Conservation (phyloP, 2,329 filamentous ascomycete species). For the Aspergillus viridinutans region DNA sequence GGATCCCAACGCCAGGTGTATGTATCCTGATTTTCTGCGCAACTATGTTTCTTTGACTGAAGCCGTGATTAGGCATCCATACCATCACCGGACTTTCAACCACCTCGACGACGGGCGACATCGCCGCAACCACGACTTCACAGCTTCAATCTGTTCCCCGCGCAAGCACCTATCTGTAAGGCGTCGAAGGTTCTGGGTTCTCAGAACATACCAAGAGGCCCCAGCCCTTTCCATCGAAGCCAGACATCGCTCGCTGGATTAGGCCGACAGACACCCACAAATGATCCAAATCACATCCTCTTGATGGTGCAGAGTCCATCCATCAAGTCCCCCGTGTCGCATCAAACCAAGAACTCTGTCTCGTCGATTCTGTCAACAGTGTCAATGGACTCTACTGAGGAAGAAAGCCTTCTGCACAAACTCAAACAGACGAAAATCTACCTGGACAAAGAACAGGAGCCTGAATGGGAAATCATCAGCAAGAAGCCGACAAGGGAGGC, state of each 20-base stretch:
- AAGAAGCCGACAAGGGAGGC: slow-evolving; percentile 6
- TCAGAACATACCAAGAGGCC: slow-evolving; percentile 27
- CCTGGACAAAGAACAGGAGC: slow-evolving; percentile 15
- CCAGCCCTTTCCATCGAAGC: slow-evolving; percentile 22
- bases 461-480: slow-evolving; percentile 21
- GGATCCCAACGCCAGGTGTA: slow-evolving; percentile 47
- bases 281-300: slow-evolving; percentile 7
- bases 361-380: slow-evolving; percentile 16
- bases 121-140: slow-evolving; percentile 35
- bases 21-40: slow-evolving; percentile 11
- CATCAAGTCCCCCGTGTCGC: slow-evolving; percentile 1
- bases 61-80: slow-evolving; percentile 1
- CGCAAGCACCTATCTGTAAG: slow-evolving; percentile 26
- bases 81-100: slow-evolving; percentile 10
- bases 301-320: slow-evolving; percentile 7
- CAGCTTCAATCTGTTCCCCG: slow-evolving; percentile 38
- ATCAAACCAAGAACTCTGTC: slow-evolving; percentile 14
- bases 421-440: slow-evolving; percentile 14
- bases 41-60: background rate
- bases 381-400: slow-evolving; percentile 12
- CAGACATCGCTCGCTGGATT: slow-evolving; percentile 15
- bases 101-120: slow-evolving; percentile 31
- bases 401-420: slow-evolving; percentile 12
- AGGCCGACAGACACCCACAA: slow-evolving; percentile 12
- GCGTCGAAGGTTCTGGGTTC: slow-evolving; percentile 26